A percentile compares a stretch with the other conserved stretches of the same genome.
phyloP scores from a whole-genome alignment of 352 stramenopile genomes.

The Phytophthora multivora region DNA sequence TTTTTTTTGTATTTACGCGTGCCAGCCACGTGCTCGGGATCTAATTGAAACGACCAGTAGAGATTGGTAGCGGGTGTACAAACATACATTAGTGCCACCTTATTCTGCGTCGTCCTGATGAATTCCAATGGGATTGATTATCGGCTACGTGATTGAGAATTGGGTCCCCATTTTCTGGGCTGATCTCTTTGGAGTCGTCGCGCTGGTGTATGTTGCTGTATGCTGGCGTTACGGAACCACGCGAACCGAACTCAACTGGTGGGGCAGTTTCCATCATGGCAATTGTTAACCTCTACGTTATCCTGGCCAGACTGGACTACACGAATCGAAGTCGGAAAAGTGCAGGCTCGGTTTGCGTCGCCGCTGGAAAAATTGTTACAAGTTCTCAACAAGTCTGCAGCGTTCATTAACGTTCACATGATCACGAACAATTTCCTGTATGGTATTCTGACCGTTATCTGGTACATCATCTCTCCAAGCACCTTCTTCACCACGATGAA shows the following conservation, averaged over 20 bases:
- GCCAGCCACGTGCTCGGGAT: background rate
- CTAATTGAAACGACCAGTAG: background rate
- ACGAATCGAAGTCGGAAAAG: background rate
- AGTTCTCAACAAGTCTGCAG: slow-evolving; percentile 2
- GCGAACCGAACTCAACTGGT: background rate
- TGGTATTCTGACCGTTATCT: background rate
- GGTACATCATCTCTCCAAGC: background rate
- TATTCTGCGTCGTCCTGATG: background rate
- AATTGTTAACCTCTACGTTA: background rate
- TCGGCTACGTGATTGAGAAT: background rate
- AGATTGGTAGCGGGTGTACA: background rate
- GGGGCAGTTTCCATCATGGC: background rate
- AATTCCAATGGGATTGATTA: background rate
- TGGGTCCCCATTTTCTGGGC: background rate
- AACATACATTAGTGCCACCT: background rate
- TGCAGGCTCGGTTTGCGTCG: background rate
- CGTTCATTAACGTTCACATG: background rate
- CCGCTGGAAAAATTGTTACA: background rate
- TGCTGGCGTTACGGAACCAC: background rate
- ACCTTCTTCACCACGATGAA: background rate
- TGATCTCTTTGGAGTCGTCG: too few relatives aligned
- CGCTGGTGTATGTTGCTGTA: background rate
- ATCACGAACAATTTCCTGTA: background rate
- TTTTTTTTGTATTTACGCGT: background rate
- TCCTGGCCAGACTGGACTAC: background rate